Evolutionary conservation across 257 asterid species (phyloP).

Genomic region (Solanum chaucha): DNA sequence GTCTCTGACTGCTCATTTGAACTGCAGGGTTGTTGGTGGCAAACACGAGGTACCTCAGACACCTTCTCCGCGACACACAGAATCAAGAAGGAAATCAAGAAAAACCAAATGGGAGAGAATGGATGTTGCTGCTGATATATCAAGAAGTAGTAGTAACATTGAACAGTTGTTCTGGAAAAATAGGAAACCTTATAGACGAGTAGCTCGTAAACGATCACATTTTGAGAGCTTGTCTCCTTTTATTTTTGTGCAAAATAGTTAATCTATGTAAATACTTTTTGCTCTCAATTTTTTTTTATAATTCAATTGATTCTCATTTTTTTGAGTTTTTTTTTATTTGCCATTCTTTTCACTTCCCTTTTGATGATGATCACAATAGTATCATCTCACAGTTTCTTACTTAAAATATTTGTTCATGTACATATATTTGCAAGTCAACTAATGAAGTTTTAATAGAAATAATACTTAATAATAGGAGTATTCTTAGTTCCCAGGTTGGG

Average conservation of each 20-base stretch:
- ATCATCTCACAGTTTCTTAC: background rate
- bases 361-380: background rate
- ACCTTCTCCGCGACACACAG: slow-evolving; percentile 52
- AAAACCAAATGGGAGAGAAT: slow-evolving; percentile 15
- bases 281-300: slow-evolving; percentile 12
- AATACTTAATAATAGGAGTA: too few relatives aligned
- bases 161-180: slow-evolving; percentile 59
- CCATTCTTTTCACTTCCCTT: background rate
- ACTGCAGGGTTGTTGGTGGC: slow-evolving; percentile 32
- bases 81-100: slow-evolving; percentile 37
- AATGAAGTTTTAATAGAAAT: too few relatives aligned
- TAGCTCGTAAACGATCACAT: slow-evolving; percentile 49
- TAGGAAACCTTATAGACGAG: slow-evolving; percentile 59
- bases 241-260: slow-evolving; percentile 32
- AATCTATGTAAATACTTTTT: background rate
- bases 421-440: background rate
- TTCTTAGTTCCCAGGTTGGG: too few relatives aligned
- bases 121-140: slow-evolving; percentile 6
- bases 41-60: slow-evolving; percentile 81
- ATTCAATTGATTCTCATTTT: slow-evolving; percentile 34
- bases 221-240: slow-evolving; percentile 51
- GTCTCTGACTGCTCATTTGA: background rate
- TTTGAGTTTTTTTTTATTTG: background rate
- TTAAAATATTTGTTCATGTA: background rate
- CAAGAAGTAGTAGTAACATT: slow-evolving; percentile 15